phyloP scores from a whole-genome alignment of 148 eudicot genomes.

The Camellia lanceoleosa region DNA sequence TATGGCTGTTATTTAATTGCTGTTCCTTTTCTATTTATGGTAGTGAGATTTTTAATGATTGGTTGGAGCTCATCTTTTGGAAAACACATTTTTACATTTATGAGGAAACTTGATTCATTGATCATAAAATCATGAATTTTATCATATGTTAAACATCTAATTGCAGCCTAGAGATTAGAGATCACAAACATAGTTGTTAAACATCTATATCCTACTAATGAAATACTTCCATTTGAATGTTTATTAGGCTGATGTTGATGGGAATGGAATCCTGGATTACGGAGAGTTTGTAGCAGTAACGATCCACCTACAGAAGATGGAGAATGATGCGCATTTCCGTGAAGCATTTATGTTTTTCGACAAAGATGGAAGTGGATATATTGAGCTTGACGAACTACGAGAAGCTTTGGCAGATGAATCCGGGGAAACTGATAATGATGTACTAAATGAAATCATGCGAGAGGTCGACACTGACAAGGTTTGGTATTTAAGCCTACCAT shows the following conservation, averaged over 20 bases:
- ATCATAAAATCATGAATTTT: no score
- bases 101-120: background rate
- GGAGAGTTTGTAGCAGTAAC: conserved; percentile 99
- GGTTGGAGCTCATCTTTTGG: background rate
- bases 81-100: background rate
- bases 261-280: conserved; percentile 83
- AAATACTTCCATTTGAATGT: conserved; percentile 4
- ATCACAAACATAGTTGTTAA: background rate
- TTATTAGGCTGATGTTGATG: conserved; percentile 87
- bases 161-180: background rate
- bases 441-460: conserved; percentile 72
- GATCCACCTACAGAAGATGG: conserved; percentile 92
- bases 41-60: background rate
- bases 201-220: background rate
- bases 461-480: conserved; percentile 87
- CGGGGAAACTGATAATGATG: conserved; percentile 59
- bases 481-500: conserved; percentile 47
- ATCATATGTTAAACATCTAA: background rate
- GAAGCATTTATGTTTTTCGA: conserved; percentile 79
- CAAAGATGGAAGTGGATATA: conserved; percentile 82
- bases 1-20: background rate
- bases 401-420: conserved; percentile 77
- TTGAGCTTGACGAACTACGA: conserved; percentile 80
- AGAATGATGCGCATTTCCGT: conserved; percentile 86
- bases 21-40: background rate